Conservation (phyloP, 139 green algal species). For the Coccomyxa sp. region DNA sequence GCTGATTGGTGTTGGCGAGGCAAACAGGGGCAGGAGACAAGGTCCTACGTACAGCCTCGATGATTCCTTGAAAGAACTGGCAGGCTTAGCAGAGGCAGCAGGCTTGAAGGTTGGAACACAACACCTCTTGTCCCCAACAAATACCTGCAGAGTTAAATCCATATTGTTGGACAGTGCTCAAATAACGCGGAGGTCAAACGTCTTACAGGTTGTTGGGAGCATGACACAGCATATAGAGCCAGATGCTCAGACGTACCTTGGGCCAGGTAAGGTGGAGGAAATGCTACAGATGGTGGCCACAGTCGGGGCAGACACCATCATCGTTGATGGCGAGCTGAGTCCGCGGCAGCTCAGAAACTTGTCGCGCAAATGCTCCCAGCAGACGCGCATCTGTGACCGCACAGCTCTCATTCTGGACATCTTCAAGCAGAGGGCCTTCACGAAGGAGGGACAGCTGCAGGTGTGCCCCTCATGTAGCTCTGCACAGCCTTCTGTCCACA, state of each 20-base stretch:
- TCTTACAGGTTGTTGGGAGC: slow-evolving; percentile 71
- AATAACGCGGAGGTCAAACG: background rate
- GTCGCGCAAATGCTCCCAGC: slow-evolving; percentile 21
- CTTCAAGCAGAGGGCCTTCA: slow-evolving; percentile 89
- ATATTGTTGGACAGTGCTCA: background rate
- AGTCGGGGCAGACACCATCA: slow-evolving; percentile 71
- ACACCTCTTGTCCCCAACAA: too few relatives aligned
- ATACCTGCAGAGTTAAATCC: background rate
- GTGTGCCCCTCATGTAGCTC: slow-evolving; percentile 20
- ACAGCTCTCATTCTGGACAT: slow-evolving; percentile 98
- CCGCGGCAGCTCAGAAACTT: slow-evolving; percentile 76
- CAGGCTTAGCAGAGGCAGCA: slow-evolving; percentile 81
- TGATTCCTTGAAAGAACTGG: slow-evolving; percentile 89
- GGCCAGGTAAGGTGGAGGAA: slow-evolving; percentile 80
- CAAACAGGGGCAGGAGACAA: slow-evolving; percentile 29
- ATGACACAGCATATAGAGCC: slow-evolving; percentile 74
- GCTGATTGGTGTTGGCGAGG: too few relatives aligned
- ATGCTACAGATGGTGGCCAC: slow-evolving; percentile 36
- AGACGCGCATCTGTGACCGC: slow-evolving; percentile 83
- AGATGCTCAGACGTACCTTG: slow-evolving; percentile 86
- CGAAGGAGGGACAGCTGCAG: slow-evolving; percentile 93
- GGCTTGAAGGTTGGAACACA: slow-evolving; percentile 60
- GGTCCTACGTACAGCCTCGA: slow-evolving; percentile 53
- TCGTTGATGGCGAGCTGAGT: slow-evolving; percentile 94
- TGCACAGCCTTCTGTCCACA: background rate